phyloP scores from a whole-genome alignment of 352 stramenopile species.

The Phytophthora capsici region DNA sequence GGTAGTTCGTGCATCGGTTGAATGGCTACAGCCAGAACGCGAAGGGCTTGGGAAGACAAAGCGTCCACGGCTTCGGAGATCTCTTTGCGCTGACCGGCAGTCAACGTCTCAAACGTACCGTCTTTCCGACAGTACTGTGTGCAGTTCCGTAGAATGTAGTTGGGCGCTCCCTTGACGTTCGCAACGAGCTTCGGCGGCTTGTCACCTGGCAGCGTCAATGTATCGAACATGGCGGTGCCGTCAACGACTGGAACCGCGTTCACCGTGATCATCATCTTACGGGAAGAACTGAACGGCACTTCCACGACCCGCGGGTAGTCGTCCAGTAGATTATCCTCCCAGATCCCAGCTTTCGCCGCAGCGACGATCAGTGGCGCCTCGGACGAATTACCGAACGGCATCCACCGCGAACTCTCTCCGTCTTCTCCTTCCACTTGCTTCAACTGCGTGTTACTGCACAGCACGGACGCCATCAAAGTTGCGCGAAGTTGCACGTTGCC shows the following conservation, averaged over 20 bases:
- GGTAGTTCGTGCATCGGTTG: constrained; percentile 63
- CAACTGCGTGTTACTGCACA: constrained; percentile 82
- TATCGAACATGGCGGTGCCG: constrained; percentile 45
- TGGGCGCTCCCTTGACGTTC: constrained; percentile 72
- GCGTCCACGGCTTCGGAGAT: constrained; percentile 68
- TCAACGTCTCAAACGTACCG: constrained; percentile 53
- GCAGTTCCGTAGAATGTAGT: constrained; percentile 77
- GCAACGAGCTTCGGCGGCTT: constrained; percentile 55
- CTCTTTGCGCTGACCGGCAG: constrained; percentile 48
- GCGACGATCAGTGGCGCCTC: constrained; percentile 79
- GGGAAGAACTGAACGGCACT: constrained; percentile 95
- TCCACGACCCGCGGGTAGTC: constrained; percentile 85
- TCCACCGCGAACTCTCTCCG: constrained; percentile 38
- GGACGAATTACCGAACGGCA: constrained; percentile 73
- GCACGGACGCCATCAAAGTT: constrained; percentile 63
- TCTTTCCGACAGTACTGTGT: constrained; percentile 60
- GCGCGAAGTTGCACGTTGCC: constrained; percentile 64
- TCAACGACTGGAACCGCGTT: constrained; percentile 48
- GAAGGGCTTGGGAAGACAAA: constrained; percentile 77
- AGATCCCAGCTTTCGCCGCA: constrained; percentile 72
- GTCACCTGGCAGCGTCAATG: constrained; percentile 40
- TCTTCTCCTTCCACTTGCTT: constrained; percentile 66
- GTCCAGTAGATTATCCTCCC: constrained; percentile 54
- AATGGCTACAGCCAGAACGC: constrained; percentile 92
- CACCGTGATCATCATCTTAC: constrained; percentile 95